These are phyloP conservation scores for Aspergillus pseudonomiae DNA, from an alignment of 2,329 filamentous ascomycete genomes.

Conservation along the genomic window DNA sequence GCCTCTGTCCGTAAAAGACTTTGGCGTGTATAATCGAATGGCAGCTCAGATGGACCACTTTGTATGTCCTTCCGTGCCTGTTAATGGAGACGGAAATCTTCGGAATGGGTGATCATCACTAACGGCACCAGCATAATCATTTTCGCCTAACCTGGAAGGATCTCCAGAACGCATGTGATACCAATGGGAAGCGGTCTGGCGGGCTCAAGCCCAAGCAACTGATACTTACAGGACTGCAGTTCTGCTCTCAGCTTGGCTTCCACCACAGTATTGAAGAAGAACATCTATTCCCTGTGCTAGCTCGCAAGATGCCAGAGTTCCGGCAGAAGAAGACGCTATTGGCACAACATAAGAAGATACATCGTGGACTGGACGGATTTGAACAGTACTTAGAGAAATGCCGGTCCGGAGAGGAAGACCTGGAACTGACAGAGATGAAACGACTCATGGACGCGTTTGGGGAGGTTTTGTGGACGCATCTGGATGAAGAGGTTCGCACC, in stretches of 20 bases:
- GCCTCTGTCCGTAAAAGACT: constrained; percentile 68
- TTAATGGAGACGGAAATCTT: no score
- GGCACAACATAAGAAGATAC: constrained; percentile 76
- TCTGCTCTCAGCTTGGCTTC: constrained; percentile 69
- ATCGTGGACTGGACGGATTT: constrained; percentile 71
- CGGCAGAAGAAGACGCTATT: constrained; percentile 66
- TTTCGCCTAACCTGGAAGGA: constrained; percentile 75
- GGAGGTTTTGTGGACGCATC: constrained; percentile 75
- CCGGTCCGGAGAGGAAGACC: constrained; percentile 62
- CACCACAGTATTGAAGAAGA: constrained; percentile 85
- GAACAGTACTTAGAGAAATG: constrained; percentile 68
- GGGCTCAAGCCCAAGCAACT: constrained; percentile 71
- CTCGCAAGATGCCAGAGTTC: constrained; percentile 78
- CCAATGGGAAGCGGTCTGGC: constrained; percentile 58
- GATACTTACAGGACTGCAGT: constrained; percentile 67
- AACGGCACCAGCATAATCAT: constrained; percentile 64
- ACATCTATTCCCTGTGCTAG: constrained; percentile 78
- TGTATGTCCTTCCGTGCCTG: constrained; percentile 47
- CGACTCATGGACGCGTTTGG: constrained; percentile 77
- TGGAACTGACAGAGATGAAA: constrained; percentile 63
- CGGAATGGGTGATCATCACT: constrained; percentile 9
- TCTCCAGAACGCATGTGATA: constrained; percentile 67
- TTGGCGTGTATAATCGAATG: constrained; percentile 70
- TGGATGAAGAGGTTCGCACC: constrained; percentile 80
- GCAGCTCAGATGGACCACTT: constrained; percentile 76